phyloP scores from a whole-genome alignment of 805 yeast species.

The Ogataea nakhonphanomensis region DNA sequence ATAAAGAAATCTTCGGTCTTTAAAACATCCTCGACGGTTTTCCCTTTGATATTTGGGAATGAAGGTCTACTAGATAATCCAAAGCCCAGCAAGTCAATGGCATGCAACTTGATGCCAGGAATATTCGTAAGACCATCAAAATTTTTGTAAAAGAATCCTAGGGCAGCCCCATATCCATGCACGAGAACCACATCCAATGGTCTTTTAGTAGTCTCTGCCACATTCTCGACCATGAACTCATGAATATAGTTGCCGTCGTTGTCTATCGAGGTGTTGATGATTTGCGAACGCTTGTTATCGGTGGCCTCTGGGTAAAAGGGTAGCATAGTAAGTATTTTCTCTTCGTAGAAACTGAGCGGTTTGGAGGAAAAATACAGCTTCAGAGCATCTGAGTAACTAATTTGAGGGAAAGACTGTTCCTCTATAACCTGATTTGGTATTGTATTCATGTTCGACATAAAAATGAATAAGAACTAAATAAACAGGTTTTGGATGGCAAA shows the following conservation, averaged over 20 bases:
- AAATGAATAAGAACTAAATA: too few relatives aligned
- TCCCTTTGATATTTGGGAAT: slow-evolving; percentile 27
- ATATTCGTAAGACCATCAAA: slow-evolving; percentile 50
- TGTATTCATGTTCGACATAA: too few relatives aligned
- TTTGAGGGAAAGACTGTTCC: background rate
- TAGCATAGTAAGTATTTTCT: slow-evolving; percentile 47
- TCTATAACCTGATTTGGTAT: too few relatives aligned
- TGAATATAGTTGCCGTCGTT: slow-evolving; percentile 50
- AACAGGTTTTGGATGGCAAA: too few relatives aligned
- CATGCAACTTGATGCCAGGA: slow-evolving; percentile 57
- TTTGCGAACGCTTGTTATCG: slow-evolving; percentile 40
- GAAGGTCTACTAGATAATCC: slow-evolving; percentile 64
- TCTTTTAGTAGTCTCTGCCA: slow-evolving; percentile 24
- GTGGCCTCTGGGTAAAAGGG: slow-evolving; percentile 60
- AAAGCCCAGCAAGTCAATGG: slow-evolving; percentile 69
- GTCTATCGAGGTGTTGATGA: slow-evolving; percentile 55
- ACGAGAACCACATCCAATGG: slow-evolving; percentile 53
- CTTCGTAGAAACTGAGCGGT: slow-evolving; percentile 31
- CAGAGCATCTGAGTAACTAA: slow-evolving; percentile 22
- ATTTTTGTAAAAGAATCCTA: slow-evolving; percentile 75
- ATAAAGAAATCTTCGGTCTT: slow-evolving; percentile 57
- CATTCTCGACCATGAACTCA: slow-evolving; percentile 60
- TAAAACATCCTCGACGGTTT: slow-evolving; percentile 37
- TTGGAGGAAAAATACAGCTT: slow-evolving; percentile 26
- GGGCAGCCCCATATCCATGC: slow-evolving; percentile 93